A percentile compares a stretch with the other conserved stretches of the same genome.
Conservation (phyloP, 257 asterid species). For the Mentha longifolia region DNA sequence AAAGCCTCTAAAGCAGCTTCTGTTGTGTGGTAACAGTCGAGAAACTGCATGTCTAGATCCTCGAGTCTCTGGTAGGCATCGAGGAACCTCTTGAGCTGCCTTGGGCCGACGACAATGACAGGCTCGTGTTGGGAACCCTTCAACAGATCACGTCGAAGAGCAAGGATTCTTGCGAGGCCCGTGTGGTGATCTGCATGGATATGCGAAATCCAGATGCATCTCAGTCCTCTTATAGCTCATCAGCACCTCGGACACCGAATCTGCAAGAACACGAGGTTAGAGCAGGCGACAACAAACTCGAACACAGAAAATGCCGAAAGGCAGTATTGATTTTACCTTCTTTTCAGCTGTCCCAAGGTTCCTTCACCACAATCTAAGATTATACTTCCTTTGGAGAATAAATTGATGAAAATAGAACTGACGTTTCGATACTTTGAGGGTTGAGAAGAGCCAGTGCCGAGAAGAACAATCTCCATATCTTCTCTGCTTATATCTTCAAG, state of each 20-base stretch:
- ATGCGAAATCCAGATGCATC: conserved; percentile 95
- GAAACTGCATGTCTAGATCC: conserved; percentile 91
- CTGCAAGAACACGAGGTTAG: conserved; percentile 40
- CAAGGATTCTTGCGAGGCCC: conserved; percentile 92
- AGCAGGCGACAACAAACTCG: not conserved
- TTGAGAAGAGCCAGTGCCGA: conserved; percentile 98
- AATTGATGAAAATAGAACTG: conserved; percentile 83
- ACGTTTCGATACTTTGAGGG: conserved; percentile 98
- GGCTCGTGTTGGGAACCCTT: conserved; percentile 72
- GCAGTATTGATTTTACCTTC: conserved; percentile 56
- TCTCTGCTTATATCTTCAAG: conserved; percentile 77
- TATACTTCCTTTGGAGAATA: conserved; percentile 79
- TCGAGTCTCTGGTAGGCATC: conserved; percentile 96
- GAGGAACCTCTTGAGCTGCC: conserved; percentile 81
- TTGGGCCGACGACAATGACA: conserved; percentile 76
- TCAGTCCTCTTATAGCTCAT: conserved; percentile 73
- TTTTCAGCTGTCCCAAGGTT: conserved; percentile 87
- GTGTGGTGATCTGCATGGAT: conserved; percentile 98
- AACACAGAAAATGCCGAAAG: not conserved
- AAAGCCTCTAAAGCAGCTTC: conserved; percentile 58
- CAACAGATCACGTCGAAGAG: conserved; percentile 72
- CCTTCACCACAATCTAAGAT: conserved; percentile 98
- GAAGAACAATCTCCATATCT: conserved; percentile 90
- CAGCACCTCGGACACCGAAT: conserved; percentile 83
- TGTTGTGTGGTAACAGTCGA: conserved; percentile 76